Evolutionary conservation across 805 yeast genomes (phyloP).

Genomic region (Lipomyces chichibuensis): DNA sequence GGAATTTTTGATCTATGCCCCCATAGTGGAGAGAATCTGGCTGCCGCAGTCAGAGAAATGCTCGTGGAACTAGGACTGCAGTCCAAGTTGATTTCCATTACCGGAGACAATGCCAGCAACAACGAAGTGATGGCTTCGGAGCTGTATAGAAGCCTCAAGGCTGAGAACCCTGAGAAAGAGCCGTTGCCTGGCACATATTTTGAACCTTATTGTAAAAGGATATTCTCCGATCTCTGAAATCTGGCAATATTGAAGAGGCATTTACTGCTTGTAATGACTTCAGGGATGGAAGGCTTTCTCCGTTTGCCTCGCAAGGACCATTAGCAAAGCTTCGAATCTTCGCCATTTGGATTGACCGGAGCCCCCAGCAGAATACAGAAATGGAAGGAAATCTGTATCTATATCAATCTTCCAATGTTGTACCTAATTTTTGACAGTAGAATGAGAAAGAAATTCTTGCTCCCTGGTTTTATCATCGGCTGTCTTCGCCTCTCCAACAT

Average conservation of each 20-base stretch:
- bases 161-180: conserved; percentile 2
- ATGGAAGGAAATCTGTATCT: conserved; percentile 1
- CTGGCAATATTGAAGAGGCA: conserved; percentile 2
- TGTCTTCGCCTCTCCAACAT: no score
- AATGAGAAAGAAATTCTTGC: background rate
- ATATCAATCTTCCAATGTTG: background rate
- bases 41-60: background rate
- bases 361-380: conserved; percentile 9
- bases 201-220: conserved; percentile 1
- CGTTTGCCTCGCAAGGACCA: background rate
- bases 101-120: conserved; percentile 10
- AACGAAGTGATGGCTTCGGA: conserved; percentile 6
- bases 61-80: conserved; percentile 6
- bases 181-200: conserved; percentile 5
- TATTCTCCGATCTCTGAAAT: background rate
- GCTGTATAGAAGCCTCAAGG: conserved; percentile 4
- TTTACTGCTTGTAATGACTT: conserved; percentile 1
- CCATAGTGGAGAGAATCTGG: conserved; percentile 6
- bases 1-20: no score
- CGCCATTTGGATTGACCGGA: conserved; percentile 4
- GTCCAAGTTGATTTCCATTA: conserved; percentile 5
- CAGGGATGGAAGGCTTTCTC: conserved; percentile 2
- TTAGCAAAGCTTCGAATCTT: conserved; percentile 4
- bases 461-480: no score
- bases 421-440: background rate